Evolutionary conservation across 2,329 filamentous ascomycete genomes (phyloP).

Genomic region (Colletotrichum liriopes): DNA sequence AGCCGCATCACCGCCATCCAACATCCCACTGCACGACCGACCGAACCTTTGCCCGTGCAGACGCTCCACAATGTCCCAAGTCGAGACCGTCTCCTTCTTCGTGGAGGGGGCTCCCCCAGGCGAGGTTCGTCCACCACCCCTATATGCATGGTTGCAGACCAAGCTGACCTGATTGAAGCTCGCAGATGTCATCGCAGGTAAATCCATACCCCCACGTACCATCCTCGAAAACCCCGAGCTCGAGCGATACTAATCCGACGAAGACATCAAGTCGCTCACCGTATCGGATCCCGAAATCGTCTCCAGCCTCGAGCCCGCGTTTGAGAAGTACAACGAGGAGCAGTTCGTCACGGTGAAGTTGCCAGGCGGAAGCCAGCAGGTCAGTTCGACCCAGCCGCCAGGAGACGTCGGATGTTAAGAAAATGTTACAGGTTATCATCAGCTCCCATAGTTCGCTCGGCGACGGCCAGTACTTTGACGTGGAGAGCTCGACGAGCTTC

Average conservation of each 20-base stretch:
- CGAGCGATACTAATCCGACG: constrained; percentile 35
- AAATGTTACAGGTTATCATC: constrained; percentile 77
- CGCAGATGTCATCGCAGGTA: constrained; percentile 90
- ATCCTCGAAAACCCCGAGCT: constrained; percentile 3
- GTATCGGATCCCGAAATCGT: constrained; percentile 78
- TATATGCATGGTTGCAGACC: constrained; percentile 37
- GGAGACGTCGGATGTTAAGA: constrained; percentile 2
- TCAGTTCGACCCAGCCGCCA: constrained; percentile 43
- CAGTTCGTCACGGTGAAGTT: constrained; percentile 93
- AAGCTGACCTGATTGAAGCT: constrained; percentile 69
- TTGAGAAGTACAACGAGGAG: constrained; percentile 96
- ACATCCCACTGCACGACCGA: constrained; percentile 4
- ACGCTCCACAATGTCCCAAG: constrained; percentile 51
- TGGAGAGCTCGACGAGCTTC: constrained; percentile 90
- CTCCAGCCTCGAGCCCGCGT: constrained; percentile 83
- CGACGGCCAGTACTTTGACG: constrained; percentile 89
- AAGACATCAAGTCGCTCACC: constrained; percentile 93
- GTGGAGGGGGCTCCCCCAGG: constrained; percentile 95
- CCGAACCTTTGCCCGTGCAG: not conserved
- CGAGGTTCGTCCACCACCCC: constrained; percentile 76
- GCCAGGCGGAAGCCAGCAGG: constrained; percentile 82
- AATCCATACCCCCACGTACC: constrained; percentile 27
- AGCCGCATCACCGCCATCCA: constrained; percentile 27
- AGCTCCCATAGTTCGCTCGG: constrained; percentile 89
- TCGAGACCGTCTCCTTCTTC: constrained; percentile 84